Base-by-base conservation (phyloP, 164 flowering plant species). In the Macadamia integrifolia region DNA sequence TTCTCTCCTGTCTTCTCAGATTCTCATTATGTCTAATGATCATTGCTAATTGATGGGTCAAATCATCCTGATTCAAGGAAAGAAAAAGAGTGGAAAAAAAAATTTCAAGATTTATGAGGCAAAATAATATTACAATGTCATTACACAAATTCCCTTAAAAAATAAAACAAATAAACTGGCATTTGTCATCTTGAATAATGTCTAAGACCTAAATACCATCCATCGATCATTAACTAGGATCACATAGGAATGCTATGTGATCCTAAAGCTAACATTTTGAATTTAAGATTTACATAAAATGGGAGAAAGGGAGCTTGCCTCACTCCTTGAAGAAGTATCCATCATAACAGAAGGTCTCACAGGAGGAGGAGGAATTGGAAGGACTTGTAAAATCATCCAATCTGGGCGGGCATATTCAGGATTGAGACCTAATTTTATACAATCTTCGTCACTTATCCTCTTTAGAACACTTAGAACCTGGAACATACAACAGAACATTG, bases 281-380 rank as follows among this genome's bases (percentile, higher is more conserved):
- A 23, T 0, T 15, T 0, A 30, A 31, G 14, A 49, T n/a, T 1
- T 13, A 12, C 40, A 44, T 1, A 53, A 68, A 58, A 50, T 46
- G 57, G 53, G 8, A 30, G 14, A 61, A 53, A 58, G 63, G 58
- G 58, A 29, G 49, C 88, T 80, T 84, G 69, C 98, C 97, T 95
- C 99, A 80, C 99, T 95, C 81, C 99, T 77, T 5, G 98, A 80
- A 12, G 99, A 90, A 28, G 99, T 91, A 75, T 95, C 97, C 99
- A 95, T 95, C 99, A 95, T 95, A 62, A 95, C 99, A 77, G 99
- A 95, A 46, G 99, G 99, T 68, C 99, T 89, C 76, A 95, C 98
- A 30, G 98, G 99, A 76, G 96, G 99, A 62, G 99, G 99, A 69
- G 99, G 99, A 64, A 95, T 88, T 1, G 99, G 98, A 65, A 95